Percentiles rank a stretch among this genome's conserved stretches.
phyloP scores from a whole-genome alignment of 106 monocot genomes.

The Allium sativum region DNA sequence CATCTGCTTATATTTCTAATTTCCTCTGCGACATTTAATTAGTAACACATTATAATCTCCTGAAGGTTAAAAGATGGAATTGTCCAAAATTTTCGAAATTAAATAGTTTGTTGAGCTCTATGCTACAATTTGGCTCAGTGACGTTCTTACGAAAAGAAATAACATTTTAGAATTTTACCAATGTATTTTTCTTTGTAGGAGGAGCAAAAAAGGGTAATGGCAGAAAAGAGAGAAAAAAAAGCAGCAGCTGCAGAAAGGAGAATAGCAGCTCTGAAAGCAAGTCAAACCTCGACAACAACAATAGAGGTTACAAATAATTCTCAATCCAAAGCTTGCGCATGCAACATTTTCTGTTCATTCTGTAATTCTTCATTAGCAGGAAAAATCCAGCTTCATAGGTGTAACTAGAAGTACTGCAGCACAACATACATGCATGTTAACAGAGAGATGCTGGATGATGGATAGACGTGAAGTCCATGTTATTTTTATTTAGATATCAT shows the following conservation, averaged over 20 bases:
- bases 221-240: constrained; percentile 69
- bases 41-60: no score
- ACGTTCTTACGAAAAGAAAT: no score
- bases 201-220: constrained; percentile 33
- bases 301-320: constrained; percentile 7
- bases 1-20: no score
- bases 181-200: constrained; percentile 28
- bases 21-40: no score
- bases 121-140: no score
- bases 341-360: constrained; percentile 55
- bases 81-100: no score
- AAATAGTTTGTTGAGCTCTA: no score
- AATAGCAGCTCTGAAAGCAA: constrained; percentile 54
- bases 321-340: constrained; percentile 1
- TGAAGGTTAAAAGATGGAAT: no score
- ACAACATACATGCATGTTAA: constrained; percentile 93
- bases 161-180: no score
- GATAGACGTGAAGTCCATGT: constrained; percentile 1
- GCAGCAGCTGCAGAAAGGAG: constrained; percentile 91
- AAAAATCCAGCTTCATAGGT: constrained; percentile 85
- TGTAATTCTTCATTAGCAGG: constrained; percentile 71
- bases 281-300: constrained; percentile 1
- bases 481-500: no score
- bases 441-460: constrained; percentile 60
- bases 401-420: constrained; percentile 90